Conservation (phyloP, 192 early-diverging fungal species). For the Coemansia furcata region DNA sequence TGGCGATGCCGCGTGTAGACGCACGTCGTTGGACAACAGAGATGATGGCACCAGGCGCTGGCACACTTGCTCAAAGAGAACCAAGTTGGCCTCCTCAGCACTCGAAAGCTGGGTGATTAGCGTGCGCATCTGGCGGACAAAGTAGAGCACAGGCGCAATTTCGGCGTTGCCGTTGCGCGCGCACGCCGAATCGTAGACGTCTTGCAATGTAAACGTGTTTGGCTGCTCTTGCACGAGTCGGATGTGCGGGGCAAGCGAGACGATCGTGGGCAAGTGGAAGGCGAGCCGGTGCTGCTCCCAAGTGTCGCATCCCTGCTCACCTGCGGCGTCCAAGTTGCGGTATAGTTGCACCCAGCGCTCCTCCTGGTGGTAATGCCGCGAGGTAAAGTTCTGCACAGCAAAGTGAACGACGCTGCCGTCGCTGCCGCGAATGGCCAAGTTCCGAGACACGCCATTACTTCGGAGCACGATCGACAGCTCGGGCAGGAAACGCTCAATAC, state of each 20-base stretch:
- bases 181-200: constrained; percentile 92
- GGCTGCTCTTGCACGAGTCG: constrained; percentile 93
- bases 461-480: constrained; percentile 83
- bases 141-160: constrained; percentile 84
- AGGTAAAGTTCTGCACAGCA: constrained; percentile 91
- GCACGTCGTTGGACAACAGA: constrained; percentile 83
- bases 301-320: constrained; percentile 66
- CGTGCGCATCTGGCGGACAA: constrained; percentile 65
- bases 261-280: constrained; percentile 86
- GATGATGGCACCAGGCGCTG: constrained; percentile 81
- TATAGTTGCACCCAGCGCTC: constrained; percentile 95
- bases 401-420: constrained; percentile 90
- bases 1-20: constrained; percentile 67
- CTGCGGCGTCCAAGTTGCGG: constrained; percentile 83
- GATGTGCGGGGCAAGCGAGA: constrained; percentile 89
- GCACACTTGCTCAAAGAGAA: constrained; percentile 85
- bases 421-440: constrained; percentile 85
- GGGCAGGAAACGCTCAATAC: constrained; percentile 93
- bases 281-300: constrained; percentile 79
- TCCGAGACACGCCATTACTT: constrained; percentile 69
- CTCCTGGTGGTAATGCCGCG: constrained; percentile 85
- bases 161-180: constrained; percentile 68
- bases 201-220: constrained; percentile 83
- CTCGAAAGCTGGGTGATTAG: constrained; percentile 47
- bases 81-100: constrained; percentile 74